Percentiles rank a stretch among this genome's conserved stretches.
phyloP scores from a whole-genome alignment of 2,329 filamentous ascomycete genomes.

The Exophiala aquamarina region DNA sequence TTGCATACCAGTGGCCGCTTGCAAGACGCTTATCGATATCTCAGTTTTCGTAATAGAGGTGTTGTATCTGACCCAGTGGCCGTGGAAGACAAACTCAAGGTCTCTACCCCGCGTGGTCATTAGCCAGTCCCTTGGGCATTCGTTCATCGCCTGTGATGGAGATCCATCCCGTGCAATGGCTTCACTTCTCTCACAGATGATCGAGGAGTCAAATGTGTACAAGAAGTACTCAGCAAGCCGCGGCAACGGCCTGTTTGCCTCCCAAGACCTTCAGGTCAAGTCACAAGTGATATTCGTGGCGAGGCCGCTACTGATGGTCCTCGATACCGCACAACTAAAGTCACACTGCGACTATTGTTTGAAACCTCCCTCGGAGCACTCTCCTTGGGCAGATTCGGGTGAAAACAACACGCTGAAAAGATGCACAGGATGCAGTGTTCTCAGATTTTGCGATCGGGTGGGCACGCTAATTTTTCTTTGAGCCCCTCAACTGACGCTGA shows the following conservation, averaged over 20 bases:
- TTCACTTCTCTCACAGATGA: not conserved
- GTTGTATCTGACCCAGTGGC: too few relatives aligned
- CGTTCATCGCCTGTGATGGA: too few relatives aligned
- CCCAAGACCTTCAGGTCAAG: slow-evolving; percentile 47
- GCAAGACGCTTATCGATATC: too few relatives aligned
- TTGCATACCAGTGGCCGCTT: too few relatives aligned
- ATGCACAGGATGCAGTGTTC: slow-evolving; percentile 58
- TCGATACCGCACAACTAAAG: slow-evolving; percentile 52
- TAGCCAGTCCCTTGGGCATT: too few relatives aligned
- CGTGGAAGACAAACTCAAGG: too few relatives aligned
- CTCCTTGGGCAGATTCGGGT: slow-evolving; percentile 15
- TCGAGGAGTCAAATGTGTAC: slow-evolving; percentile 8
- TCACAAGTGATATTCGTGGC: slow-evolving; percentile 50
- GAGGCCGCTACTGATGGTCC: slow-evolving; percentile 54
- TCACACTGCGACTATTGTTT: slow-evolving; percentile 62
- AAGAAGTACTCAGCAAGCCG: slow-evolving; percentile 5
- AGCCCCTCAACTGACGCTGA: not conserved
- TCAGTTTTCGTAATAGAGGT: too few relatives aligned
- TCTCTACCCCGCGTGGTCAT: too few relatives aligned
- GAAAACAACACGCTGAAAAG: slow-evolving; percentile 44
- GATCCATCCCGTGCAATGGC: too few relatives aligned
- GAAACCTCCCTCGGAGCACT: slow-evolving; percentile 13
- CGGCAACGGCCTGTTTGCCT: slow-evolving; percentile 59
- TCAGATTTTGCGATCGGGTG: slow-evolving; percentile 63
- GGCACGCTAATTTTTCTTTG: slow-evolving; percentile 20